Conservation (phyloP, 352 stramenopile species). For the Blastocystis sp. region DNA sequence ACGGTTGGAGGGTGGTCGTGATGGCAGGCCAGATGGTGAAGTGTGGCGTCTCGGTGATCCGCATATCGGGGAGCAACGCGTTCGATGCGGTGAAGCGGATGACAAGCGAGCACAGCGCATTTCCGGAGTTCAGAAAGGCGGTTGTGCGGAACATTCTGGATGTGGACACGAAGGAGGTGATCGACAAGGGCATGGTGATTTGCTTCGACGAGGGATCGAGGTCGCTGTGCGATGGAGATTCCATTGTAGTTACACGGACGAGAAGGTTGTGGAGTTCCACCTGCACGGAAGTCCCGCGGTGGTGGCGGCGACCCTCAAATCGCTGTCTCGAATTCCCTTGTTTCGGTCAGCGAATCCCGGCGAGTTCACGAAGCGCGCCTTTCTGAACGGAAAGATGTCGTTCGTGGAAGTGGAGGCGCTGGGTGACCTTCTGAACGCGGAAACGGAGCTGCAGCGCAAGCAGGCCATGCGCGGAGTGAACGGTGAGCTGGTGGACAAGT, state of each 20-base stretch:
- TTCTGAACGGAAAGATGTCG: constrained; percentile 72
- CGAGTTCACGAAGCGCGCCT: constrained; percentile 76
- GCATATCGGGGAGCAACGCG: constrained; percentile 66
- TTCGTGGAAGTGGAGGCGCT: constrained; percentile 67
- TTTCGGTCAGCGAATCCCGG: constrained; percentile 67
- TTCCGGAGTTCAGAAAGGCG: background rate
- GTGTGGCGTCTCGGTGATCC: constrained; percentile 71
- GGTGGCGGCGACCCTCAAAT: constrained; percentile 70
- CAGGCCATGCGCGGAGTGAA: constrained; percentile 69
- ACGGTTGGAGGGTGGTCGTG: constrained; percentile 35
- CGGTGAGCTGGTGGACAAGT: constrained; percentile 69
- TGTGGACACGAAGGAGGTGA: constrained; percentile 66
- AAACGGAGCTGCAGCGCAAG: constrained; percentile 71
- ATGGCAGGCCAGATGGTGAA: constrained; percentile 61
- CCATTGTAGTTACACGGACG: constrained; percentile 67
- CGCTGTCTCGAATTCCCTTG: constrained; percentile 60
- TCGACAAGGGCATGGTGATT: constrained; percentile 72
- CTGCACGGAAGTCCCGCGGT: constrained; percentile 72
- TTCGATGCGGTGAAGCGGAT: constrained; percentile 38
- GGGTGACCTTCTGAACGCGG: constrained; percentile 71
- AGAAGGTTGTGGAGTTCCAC: constrained; percentile 75
- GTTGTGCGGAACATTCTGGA: constrained; percentile 68
- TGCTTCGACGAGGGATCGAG: constrained; percentile 69
- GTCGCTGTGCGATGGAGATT: constrained; percentile 58
- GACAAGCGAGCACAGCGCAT: background rate